Evolutionary conservation across 176 grass and related monocot species (phyloP), one percentile per base, ranked within the genome.

Genomic region (Avena insularis): DNA sequence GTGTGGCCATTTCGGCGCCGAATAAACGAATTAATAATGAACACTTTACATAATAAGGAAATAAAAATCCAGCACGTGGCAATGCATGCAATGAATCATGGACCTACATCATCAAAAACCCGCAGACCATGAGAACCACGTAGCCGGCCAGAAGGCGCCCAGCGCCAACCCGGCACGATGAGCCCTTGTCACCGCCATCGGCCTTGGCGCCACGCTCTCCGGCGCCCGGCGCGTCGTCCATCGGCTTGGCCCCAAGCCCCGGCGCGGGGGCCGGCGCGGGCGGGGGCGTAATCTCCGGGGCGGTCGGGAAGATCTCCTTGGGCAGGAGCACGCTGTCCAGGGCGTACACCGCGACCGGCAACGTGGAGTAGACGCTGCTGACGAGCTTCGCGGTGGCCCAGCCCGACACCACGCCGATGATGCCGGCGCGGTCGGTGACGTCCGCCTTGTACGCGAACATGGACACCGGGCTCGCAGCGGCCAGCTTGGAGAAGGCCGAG

Each of bases 301-400:
- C 56, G 12, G 84, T 79, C 54, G 80, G 78, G 87, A 94, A 94
- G 77, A 91, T 72, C 53, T 84, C 50, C 57, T 16, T 6, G 16
- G 85, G 87, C 66, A 94, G 82, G 36, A 90, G 50, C 58, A 94
- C 87, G 12, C 12, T 10, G 57, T 91, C 50, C 9, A 94, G 50
- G 82, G 82, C 48, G 68, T 91, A 94, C 67, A 89, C 77, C 8
- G 84, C 87, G 53, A 85, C 50, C 0, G 85, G 87, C 56, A 63
- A 2, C 9, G 87, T 90, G 6, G 87, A 82, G 81, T 82, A 91
- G 1, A 91, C 89, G 77, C 87, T 87, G 90, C 90, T 94, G 33
- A 21, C 75, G 50, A 94, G 82, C 84, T 68, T 89, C 0, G 92
- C 76, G 19, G 50, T 66, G 8, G 57, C 62, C 87, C 92, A 94